phyloP scores from a whole-genome alignment of 768 basidiomycete genomes.

The Leucocoprinus birnbaumii region DNA sequence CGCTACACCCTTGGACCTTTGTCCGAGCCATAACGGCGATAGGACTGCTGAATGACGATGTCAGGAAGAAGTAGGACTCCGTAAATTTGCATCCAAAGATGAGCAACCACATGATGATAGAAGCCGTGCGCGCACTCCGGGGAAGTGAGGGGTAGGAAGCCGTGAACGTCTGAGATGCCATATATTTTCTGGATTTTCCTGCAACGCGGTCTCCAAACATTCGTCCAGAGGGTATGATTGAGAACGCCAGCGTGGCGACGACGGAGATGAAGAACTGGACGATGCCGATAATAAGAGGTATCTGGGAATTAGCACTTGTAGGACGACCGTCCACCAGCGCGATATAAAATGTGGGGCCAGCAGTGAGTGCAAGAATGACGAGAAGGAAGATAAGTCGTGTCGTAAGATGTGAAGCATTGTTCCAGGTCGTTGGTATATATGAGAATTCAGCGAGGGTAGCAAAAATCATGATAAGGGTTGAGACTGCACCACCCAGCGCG shows the following conservation, averaged over 20 bases:
- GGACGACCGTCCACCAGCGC: constrained; percentile 74
- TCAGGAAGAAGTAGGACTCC: constrained; percentile 98
- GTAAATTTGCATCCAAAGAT: constrained; percentile 95
- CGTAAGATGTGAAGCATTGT: constrained; percentile 95
- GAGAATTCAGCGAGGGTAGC: constrained; percentile 94
- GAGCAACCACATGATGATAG: constrained; percentile 85
- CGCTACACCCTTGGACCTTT: constrained; percentile 86
- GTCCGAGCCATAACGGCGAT: constrained; percentile 96
- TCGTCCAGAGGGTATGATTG: constrained; percentile 88
- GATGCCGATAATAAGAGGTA: constrained; percentile 89
- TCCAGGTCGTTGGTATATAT: constrained; percentile 98
- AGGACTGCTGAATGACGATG: constrained; percentile 93
- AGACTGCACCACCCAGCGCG: constrained; percentile 94
- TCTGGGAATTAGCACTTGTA: constrained; percentile 40
- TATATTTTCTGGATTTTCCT: constrained; percentile 95
- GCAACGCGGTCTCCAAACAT: constrained; percentile 99
- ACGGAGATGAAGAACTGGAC: constrained; percentile 94
- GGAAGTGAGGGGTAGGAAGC: constrained; percentile 89
- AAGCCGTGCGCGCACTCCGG: constrained; percentile 72
- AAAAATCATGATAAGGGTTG: constrained; percentile 89
- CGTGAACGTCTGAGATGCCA: constrained; percentile 98
- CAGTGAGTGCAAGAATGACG: constrained; percentile 89
- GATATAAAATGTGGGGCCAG: constrained; percentile 92
- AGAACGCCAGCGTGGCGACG: constrained; percentile 78
- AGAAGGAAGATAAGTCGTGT: constrained; percentile 91